Conservation (phyloP, 495 filamentous ascomycete genomes). For the Aspergillus carlsbadensis region DNA sequence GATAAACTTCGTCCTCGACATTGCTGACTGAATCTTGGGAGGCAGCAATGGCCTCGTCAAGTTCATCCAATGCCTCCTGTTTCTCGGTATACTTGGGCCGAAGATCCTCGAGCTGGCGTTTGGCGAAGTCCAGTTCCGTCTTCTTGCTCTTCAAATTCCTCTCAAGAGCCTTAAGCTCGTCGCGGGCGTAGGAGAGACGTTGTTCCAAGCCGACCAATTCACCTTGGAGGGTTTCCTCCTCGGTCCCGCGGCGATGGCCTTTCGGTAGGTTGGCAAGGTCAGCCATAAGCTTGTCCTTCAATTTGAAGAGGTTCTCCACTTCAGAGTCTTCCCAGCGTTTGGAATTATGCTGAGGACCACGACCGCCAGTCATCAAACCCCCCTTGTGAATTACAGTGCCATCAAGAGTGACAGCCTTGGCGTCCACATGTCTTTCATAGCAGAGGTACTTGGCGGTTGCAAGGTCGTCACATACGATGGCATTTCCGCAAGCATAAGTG, state of each 20-base stretch:
- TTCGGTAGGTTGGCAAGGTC: constrained; percentile 77
- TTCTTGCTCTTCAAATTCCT: constrained; percentile 83
- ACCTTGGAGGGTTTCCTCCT: constrained; percentile 77
- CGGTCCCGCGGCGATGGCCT: constrained; percentile 65
- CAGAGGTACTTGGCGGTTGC: constrained; percentile 84
- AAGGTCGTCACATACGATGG: constrained; percentile 90
- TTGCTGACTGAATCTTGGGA: constrained; percentile 75
- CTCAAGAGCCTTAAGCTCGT: constrained; percentile 78
- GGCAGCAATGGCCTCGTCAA: constrained; percentile 62
- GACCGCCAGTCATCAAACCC: constrained; percentile 96
- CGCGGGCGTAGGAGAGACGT: constrained; percentile 64
- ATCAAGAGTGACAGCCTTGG: constrained; percentile 90
- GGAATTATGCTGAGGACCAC: constrained; percentile 68
- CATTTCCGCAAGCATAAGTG: constrained; percentile 89
- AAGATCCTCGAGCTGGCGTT: constrained; percentile 68
- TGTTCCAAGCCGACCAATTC: constrained; percentile 84
- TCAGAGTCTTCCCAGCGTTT: constrained; percentile 89
- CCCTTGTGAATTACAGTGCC: constrained; percentile 94
- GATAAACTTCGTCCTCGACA: constrained; percentile 88
- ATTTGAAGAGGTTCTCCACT: constrained; percentile 71
- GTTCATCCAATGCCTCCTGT: constrained; percentile 61
- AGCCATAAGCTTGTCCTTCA: constrained; percentile 67
- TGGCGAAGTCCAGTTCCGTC: constrained; percentile 73
- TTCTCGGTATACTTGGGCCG: constrained; percentile 78
- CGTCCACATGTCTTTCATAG: constrained; percentile 80